Evolutionary conservation across 768 basidiomycete genomes (phyloP), one percentile per base, ranked within the genome.

Genomic region (Termitomyces sp.): DNA sequence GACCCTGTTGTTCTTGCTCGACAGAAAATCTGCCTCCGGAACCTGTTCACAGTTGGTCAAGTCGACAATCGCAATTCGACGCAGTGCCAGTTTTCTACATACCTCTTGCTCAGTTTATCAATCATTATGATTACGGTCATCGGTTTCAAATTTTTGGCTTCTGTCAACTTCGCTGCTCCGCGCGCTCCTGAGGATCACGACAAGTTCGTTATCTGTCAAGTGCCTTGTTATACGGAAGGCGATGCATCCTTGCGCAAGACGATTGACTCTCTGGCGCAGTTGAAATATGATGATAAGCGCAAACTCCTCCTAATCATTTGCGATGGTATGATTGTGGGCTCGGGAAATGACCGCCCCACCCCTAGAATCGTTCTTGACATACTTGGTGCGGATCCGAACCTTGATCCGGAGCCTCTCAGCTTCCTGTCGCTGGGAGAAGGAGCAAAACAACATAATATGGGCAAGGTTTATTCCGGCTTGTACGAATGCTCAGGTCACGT

Each of bases 181-280:
- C 85, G 90, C 48, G 87, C 89, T 5, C 92, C 92, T 0, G 92
- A 94, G 71, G 89, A 92, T 63, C 91, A 93, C 68, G 92, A 95
- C 77, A 94, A 94, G 72, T 94, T 95, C 61, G 88, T 95, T 63
- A 91, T 94, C 62, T 98, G 95, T 69, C 96, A 98, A 67, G 94
- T 98, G 0, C 96, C 96, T 29, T 98, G 96, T 82, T 98, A 98
- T 69, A 98, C 96, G 3, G 96, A 98, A 79, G 96, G 95, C 61
- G 90, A 95, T 60, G 69, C 77, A 14, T 97, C 93, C 5, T 77
- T 98, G 50, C 82, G 90, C 48, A 79, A 78, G 63, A 97, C 95
- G 2, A 96, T 99, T 67, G 94, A 98, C 69, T 96, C 95, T 5
- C 76, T 99, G 56, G 93, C 96, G 2, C 84, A 90, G 69, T 79